Base-by-base conservation (phyloP, 352 stramenopile species). In the Pythium phragmiticola region DNA sequence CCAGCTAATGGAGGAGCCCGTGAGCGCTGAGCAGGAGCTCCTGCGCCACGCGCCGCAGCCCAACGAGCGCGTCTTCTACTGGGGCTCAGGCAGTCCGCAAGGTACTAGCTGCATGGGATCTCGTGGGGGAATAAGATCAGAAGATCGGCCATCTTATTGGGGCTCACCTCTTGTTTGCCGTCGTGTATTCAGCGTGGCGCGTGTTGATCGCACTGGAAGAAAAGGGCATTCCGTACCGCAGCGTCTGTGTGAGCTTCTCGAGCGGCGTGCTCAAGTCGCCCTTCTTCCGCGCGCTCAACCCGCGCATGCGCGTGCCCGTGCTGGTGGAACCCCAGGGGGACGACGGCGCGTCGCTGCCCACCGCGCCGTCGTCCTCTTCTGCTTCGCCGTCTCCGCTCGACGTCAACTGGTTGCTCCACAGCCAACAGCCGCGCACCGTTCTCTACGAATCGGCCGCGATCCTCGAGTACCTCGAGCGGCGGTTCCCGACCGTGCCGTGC, bases 361-460 rank as follows among this genome's bases (percentile, higher is more conserved):
- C 37, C 5, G 14, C 56, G 37, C 9, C 48, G 28, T n/a, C 54
- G 14, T 39, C 63, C 9, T 19, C 46, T 14, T 28, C 39, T 26
- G 21, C 41, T 36, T 58, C 56, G 33, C 28, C n/a, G 34, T 63
- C 62, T 4, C 57, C 46, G 6, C 50, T 49, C 3, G 57, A 65
- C 30, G 37, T 57, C 42, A 51, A 58, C 28, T 57, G 42, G 42
- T n/a, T 65, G 50, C 47, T 62, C 37, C 49, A 51, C 33, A 60
- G 63, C 50, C 63, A 73, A 8, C 77, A 80, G 49, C 67, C 75
- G 48, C 82, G 80, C 21, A 77, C 72, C 1, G 75, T 92, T 46
- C 72, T 94, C 21, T 92, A 92, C 73, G 85, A 94, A 55, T 94
- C 81, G 6, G 73, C 74, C 19, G 85, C 85, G 46, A 94, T 94